phyloP scores from a whole-genome alignment of 306 rosid genomes.

The Inga oerstediana region DNA sequence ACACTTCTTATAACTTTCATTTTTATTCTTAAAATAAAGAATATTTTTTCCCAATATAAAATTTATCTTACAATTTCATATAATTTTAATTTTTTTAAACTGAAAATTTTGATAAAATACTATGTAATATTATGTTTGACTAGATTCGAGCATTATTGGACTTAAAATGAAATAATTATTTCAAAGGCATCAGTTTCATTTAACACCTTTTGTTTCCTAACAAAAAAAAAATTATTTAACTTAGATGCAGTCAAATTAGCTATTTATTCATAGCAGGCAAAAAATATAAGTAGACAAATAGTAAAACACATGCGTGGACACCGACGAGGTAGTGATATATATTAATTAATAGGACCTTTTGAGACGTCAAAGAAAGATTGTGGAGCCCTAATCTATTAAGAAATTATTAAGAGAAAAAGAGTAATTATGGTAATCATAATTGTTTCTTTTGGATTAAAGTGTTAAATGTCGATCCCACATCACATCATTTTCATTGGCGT shows the following conservation, averaged over 20 bases:
- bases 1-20: background rate
- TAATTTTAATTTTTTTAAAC: background rate
- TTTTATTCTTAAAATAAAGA: background rate
- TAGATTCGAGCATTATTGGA: too few species aligned
- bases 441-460: background rate
- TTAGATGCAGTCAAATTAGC: background rate
- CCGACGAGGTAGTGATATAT: background rate
- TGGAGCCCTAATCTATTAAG: background rate
- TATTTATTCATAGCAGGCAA: background rate
- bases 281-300: background rate
- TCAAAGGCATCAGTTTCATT: background rate
- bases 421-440: conserved; percentile 27
- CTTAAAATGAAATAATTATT: too few species aligned
- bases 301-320: background rate
- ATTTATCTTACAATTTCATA: background rate
- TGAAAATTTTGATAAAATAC: too few species aligned
- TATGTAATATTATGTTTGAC: too few species aligned
- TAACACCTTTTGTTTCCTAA: background rate
- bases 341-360: background rate
- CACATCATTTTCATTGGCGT: background rate
- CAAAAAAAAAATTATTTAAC: background rate
- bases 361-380: background rate
- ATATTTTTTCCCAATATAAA: background rate
- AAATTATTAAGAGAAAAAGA: background rate
- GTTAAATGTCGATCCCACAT: conserved; percentile 20